Conservation (phyloP, 306 rosid genomes). For the Canavalia gladiata region DNA sequence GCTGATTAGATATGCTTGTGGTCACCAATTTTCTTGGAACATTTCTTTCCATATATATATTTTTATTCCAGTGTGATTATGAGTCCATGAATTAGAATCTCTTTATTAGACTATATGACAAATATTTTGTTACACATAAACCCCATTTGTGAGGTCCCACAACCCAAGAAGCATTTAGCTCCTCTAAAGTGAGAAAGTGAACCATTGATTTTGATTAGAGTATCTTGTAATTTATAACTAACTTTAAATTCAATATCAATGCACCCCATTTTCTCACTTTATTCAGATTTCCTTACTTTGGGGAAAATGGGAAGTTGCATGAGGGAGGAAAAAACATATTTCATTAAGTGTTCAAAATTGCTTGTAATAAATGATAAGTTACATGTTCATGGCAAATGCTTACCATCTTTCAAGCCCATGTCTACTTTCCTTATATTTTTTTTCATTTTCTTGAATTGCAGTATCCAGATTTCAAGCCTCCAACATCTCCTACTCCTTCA, state of each 20-base stretch:
- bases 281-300: neutral
- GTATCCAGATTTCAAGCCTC: slow-evolving; percentile 99
- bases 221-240: no score
- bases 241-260: no score
- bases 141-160: slow-evolving; percentile 1
- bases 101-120: neutral
- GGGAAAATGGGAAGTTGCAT: slow-evolving; percentile 30
- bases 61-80: slow-evolving; percentile 15
- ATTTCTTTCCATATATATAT: slow-evolving; percentile 40
- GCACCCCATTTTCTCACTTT: no score
- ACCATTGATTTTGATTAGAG: no score
- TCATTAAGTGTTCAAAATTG: neutral
- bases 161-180: neutral
- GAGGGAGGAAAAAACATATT: neutral
- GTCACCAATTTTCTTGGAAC: slow-evolving; percentile 30
- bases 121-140: slow-evolving; percentile 8
- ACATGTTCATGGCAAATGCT: slow-evolving; percentile 14
- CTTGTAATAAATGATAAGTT: neutral
- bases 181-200: no score
- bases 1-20: slow-evolving; percentile 44
- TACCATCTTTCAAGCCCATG: slow-evolving; percentile 1
- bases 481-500: slow-evolving; percentile 92
- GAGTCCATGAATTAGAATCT: slow-evolving; percentile 26
- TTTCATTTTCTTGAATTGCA: slow-evolving; percentile 50
- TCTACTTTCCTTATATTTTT: neutral